phyloP scores from a whole-genome alignment of 2,329 filamentous ascomycete genomes.

The Nothophaeocryptopus gaeumannii region DNA sequence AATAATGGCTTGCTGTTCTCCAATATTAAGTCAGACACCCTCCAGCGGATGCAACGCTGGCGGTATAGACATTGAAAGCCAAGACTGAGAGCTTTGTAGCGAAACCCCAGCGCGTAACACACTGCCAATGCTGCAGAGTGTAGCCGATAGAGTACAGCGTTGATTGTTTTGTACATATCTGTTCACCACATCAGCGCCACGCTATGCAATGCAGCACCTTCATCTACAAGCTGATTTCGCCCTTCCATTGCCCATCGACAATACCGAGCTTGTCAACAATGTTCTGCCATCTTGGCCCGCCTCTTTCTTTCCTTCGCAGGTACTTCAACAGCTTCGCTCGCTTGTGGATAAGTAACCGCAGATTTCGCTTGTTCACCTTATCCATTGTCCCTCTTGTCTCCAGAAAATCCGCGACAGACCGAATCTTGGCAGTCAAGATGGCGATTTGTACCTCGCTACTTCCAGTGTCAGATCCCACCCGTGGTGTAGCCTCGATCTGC shows the following conservation, averaged over 20 bases:
- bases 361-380: constrained; percentile 89
- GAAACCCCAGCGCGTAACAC: no score
- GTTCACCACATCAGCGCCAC: neutral
- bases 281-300: constrained; percentile 84
- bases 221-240: constrained; percentile 70
- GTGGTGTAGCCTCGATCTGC: constrained; percentile 47
- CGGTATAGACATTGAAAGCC: no score
- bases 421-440: constrained; percentile 91
- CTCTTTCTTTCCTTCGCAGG: constrained; percentile 82
- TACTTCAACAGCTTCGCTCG: constrained; percentile 87
- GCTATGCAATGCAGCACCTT: neutral
- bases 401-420: constrained; percentile 70
- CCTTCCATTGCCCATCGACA: constrained; percentile 84
- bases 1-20: no score
- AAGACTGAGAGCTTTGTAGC: no score
- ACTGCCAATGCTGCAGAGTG: no score
- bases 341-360: constrained; percentile 80
- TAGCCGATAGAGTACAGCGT: no score
- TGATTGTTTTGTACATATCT: no score
- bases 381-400: constrained; percentile 73
- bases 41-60: no score
- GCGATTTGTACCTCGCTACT: constrained; percentile 97
- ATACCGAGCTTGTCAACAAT: constrained; percentile 80
- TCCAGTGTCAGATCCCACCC: constrained; percentile 88
- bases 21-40: no score